phyloP scores from a whole-genome alignment of 108 stramenopile species.

The Nitzschia inconspicua region DNA sequence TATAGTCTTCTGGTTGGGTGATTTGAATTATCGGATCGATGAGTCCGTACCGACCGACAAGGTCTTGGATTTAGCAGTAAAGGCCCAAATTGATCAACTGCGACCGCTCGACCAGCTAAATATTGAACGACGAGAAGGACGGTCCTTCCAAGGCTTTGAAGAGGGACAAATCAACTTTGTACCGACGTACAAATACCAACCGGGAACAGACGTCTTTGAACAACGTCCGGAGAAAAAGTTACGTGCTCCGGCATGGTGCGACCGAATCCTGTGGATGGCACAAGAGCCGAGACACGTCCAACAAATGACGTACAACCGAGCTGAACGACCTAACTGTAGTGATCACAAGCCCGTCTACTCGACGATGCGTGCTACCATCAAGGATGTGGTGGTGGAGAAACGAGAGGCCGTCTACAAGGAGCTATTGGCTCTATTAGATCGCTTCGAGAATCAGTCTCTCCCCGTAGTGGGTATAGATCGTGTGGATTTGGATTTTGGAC shows the following conservation, averaged over 20 bases:
- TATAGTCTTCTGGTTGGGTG: constrained; percentile 95
- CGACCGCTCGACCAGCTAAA: constrained; percentile 94
- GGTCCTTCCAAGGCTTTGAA: constrained; percentile 92
- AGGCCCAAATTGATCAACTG: constrained; percentile 60
- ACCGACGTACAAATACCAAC: constrained; percentile 99
- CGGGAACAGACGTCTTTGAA: constrained; percentile 93
- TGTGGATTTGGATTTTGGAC: constrained; percentile 75
- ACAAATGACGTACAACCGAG: constrained; percentile 78
- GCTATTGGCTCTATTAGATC: constrained; percentile 73
- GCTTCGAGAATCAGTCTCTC: constrained; percentile 80
- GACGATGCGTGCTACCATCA: constrained; percentile 71
- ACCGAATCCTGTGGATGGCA: constrained; percentile 94
- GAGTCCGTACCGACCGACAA: constrained; percentile 82
- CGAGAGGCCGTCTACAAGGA: constrained; percentile 78
- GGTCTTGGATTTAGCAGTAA: constrained; percentile 66
- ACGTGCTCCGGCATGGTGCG: constrained; percentile 99
- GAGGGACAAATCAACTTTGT: constrained; percentile 86
- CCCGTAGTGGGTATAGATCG: constrained; percentile 85
- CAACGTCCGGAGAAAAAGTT: constrained; percentile 96
- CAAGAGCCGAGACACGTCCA: constrained; percentile 82
- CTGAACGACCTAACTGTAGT: constrained; percentile 77
- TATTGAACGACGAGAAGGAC: constrained; percentile 85
- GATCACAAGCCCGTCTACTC: constrained; percentile 99
- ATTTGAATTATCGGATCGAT: constrained; percentile 97
- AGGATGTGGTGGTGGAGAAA: constrained; percentile 68